Evolutionary conservation across 2,329 filamentous ascomycete genomes (phyloP).

Genomic region (Lecanicillium sp.): DNA sequence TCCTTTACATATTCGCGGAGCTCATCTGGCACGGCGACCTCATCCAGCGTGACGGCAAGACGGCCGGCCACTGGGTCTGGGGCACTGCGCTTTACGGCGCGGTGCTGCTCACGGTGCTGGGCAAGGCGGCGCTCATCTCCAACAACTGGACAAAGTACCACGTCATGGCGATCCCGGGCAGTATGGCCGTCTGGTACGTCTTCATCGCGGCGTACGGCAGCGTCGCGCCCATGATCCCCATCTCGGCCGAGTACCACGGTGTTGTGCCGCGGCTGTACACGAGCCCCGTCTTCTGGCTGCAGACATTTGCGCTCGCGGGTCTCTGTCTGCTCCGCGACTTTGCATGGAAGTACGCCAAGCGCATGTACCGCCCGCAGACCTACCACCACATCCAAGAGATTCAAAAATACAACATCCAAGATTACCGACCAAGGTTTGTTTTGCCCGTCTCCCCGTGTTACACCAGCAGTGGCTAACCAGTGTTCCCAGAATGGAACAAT

Average conservation of each 20-base stretch:
- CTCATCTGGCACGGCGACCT: slow-evolving; percentile 79
- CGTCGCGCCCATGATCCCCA: slow-evolving; percentile 72
- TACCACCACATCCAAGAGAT: slow-evolving; percentile 99
- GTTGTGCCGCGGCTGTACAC: slow-evolving; percentile 75
- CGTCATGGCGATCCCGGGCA: slow-evolving; percentile 89
- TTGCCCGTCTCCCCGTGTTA: too few relatives aligned
- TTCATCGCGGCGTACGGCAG: slow-evolving; percentile 85
- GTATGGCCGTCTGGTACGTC: slow-evolving; percentile 82
- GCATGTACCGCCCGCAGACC: slow-evolving; percentile 92
- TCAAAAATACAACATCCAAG: slow-evolving; percentile 99
- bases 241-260: slow-evolving; percentile 80
- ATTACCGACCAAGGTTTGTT: slow-evolving; percentile 88
- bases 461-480: too few relatives aligned
- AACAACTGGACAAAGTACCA: slow-evolving; percentile 99
- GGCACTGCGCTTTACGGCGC: slow-evolving; percentile 91
- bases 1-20: slow-evolving; percentile 82
- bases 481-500: slow-evolving; percentile 82
- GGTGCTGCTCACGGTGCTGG: slow-evolving; percentile 85
- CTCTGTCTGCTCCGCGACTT: slow-evolving; percentile 85
- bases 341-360: slow-evolving; percentile 93
- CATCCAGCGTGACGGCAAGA: slow-evolving; percentile 69
- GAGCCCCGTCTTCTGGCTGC: slow-evolving; percentile 84
- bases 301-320: slow-evolving; percentile 72
- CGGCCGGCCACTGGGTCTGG: slow-evolving; percentile 96
- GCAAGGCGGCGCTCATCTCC: slow-evolving; percentile 89